phyloP scores from a whole-genome alignment of 371 early-diverging fungal species.

The Dipsacomyces acuminosporus region DNA sequence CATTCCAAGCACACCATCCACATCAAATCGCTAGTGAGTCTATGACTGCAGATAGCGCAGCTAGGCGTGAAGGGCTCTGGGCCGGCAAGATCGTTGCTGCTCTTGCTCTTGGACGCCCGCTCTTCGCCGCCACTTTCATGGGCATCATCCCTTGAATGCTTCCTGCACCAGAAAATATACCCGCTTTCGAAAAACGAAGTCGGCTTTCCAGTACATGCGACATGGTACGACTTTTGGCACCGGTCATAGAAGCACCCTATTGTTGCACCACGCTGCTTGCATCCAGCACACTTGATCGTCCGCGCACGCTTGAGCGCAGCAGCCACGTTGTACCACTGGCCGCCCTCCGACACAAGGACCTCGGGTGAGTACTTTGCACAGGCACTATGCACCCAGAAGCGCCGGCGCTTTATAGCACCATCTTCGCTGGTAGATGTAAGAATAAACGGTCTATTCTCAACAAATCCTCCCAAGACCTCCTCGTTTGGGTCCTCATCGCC shows the following conservation, averaged over 20 bases:
- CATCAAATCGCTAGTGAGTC: slow-evolving; percentile 38
- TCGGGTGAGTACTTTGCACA: slow-evolving; percentile 86
- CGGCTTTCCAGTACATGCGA: slow-evolving; percentile 73
- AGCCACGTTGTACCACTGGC: slow-evolving; percentile 82
- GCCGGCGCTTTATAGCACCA: slow-evolving; percentile 13
- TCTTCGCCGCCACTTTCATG: neutral
- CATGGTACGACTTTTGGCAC: slow-evolving; percentile 79
- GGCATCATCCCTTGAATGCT: slow-evolving; percentile 60
- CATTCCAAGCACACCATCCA: slow-evolving; percentile 46
- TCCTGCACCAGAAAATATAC: slow-evolving; percentile 79
- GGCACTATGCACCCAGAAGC: slow-evolving; percentile 81
- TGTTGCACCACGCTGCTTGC: slow-evolving; percentile 81
- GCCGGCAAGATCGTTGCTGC: neutral
- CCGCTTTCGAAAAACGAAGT: slow-evolving; percentile 69
- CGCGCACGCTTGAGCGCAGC: slow-evolving; percentile 71
- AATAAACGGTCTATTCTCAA: slow-evolving; percentile 30
- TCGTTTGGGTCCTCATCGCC: slow-evolving; percentile 24
- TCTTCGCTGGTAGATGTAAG: slow-evolving; percentile 4
- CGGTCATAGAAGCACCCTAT: slow-evolving; percentile 84
- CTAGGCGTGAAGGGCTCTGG: neutral
- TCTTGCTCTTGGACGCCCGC: neutral
- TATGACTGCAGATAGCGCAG: slow-evolving; percentile 51
- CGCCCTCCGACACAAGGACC: slow-evolving; percentile 63
- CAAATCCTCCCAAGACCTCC: slow-evolving; percentile 30
- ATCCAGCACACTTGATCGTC: slow-evolving; percentile 67